These are phyloP conservation scores for Gleditsia sinensis DNA, from an alignment of 306 rosid genomes.

Conservation along the genomic window DNA sequence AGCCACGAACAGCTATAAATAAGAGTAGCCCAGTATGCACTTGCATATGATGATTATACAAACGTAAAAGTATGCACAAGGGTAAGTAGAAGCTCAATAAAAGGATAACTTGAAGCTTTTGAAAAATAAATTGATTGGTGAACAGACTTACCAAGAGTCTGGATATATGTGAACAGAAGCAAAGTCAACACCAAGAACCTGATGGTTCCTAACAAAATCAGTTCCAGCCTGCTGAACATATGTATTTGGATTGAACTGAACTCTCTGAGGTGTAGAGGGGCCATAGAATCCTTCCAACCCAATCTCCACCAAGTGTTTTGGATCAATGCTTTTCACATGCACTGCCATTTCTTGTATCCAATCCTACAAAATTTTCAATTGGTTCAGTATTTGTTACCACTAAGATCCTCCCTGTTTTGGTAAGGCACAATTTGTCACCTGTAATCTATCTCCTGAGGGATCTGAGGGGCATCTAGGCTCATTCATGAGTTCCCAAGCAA, in stretches of 20 bases:
- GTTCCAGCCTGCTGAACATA: slow-evolving; percentile 92
- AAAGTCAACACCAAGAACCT: slow-evolving; percentile 86
- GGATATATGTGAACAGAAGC: slow-evolving; percentile 94
- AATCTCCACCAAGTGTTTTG: slow-evolving; percentile 87
- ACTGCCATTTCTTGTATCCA: slow-evolving; percentile 97
- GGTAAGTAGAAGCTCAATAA: not conserved
- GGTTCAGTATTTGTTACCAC: too few relatives aligned
- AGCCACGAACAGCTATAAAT: too few relatives aligned
- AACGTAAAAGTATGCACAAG: not conserved
- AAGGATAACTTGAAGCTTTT: not conserved
- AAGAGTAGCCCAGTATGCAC: not conserved
- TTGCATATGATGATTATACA: not conserved
- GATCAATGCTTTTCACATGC: slow-evolving; percentile 80
- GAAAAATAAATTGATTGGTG: too few relatives aligned
- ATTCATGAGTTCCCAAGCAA: slow-evolving; percentile 96
- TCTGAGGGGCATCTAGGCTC: slow-evolving; percentile 93
- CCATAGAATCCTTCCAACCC: slow-evolving; percentile 97
- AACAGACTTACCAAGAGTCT: slow-evolving; percentile 79
- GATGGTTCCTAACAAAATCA: slow-evolving; percentile 91
- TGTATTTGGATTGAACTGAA: slow-evolving; percentile 82
- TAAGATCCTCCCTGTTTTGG: too few relatives aligned
- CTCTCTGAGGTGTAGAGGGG: slow-evolving; percentile 78
- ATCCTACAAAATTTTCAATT: slow-evolving; percentile 47
- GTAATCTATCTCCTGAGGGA: slow-evolving; percentile 71
- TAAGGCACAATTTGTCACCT: too few relatives aligned